These are phyloP conservation scores for Entoloma clypeatum DNA, from an alignment of 1,284 basidiomycete genomes.

Conservation along the genomic window DNA sequence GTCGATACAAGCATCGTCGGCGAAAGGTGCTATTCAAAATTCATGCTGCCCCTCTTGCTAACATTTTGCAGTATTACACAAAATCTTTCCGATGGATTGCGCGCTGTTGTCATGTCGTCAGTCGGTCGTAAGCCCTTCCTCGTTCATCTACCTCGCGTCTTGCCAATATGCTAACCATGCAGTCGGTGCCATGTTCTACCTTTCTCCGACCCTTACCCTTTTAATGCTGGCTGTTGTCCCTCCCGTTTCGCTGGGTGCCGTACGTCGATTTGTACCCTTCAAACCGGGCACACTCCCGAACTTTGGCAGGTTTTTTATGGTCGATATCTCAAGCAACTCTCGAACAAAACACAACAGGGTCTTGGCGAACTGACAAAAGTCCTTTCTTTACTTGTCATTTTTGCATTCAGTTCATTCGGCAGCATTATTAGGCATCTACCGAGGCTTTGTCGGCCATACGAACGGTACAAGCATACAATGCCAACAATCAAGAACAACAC, in stretches of 20 bases:
- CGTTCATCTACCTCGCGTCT: background rate
- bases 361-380: conserved; percentile 93
- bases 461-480: conserved; percentile 92
- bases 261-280: conserved; percentile 40
- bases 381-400: conserved; percentile 15
- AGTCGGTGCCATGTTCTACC: conserved; percentile 96
- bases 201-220: conserved; percentile 86
- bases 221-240: conserved; percentile 95
- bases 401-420: background rate
- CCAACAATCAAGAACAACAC: conserved; percentile 64
- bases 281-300: background rate
- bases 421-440: conserved; percentile 51
- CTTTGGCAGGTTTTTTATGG: conserved; percentile 84
- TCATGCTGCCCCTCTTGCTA: conserved; percentile 1
- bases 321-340: conserved; percentile 88
- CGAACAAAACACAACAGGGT: conserved; percentile 90
- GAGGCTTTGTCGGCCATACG: conserved; percentile 92
- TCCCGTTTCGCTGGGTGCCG: conserved; percentile 92
- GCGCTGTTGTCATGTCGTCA: conserved; percentile 84
- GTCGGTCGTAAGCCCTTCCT: conserved; percentile 68
- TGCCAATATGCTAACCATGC: conserved; percentile 12
- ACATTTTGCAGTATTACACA: conserved; percentile 69
- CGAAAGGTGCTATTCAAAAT: conserved; percentile 60
- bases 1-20: conserved; percentile 94
- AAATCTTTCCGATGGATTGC: conserved; percentile 88